Evolutionary conservation across 345 rosid species (phyloP).

Genomic region (Eucalyptus erythrocorys): DNA sequence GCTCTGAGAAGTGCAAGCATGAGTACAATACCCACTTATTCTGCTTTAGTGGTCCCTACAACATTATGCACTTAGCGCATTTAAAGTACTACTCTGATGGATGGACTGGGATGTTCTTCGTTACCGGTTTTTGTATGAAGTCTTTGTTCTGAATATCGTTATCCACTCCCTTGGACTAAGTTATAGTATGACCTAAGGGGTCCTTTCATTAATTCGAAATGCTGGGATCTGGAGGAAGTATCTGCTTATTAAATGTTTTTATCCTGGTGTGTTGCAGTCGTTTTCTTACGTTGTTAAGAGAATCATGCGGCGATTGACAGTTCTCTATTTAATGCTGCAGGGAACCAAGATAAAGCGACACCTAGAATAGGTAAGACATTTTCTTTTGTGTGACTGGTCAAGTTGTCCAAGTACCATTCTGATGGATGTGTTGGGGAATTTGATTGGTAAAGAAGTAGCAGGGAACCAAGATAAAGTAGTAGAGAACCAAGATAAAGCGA

Average conservation of each 20-base stretch:
- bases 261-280: not conserved
- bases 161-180: not conserved
- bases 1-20: not conserved
- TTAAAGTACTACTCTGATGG: not conserved
- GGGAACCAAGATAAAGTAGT: too few relatives aligned
- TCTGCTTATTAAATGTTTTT: not conserved
- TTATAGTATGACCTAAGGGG: not conserved
- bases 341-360: not conserved
- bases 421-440: too few relatives aligned
- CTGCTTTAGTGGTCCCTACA: not conserved
- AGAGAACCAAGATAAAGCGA: not conserved
- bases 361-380: constrained; percentile 11
- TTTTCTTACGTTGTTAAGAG: not conserved
- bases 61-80: not conserved
- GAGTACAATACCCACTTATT: not conserved
- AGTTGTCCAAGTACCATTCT: too few relatives aligned
- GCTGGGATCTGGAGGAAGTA: not conserved
- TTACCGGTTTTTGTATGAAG: not conserved
- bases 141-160: not conserved
- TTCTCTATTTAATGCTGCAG: constrained; percentile 16
- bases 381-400: too few relatives aligned
- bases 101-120: not conserved
- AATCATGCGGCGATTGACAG: not conserved
- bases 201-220: not conserved
- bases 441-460: too few relatives aligned